phyloP scores from a whole-genome alignment of 768 basidiomycete genomes.

The Cyclocybe cylindracea region DNA sequence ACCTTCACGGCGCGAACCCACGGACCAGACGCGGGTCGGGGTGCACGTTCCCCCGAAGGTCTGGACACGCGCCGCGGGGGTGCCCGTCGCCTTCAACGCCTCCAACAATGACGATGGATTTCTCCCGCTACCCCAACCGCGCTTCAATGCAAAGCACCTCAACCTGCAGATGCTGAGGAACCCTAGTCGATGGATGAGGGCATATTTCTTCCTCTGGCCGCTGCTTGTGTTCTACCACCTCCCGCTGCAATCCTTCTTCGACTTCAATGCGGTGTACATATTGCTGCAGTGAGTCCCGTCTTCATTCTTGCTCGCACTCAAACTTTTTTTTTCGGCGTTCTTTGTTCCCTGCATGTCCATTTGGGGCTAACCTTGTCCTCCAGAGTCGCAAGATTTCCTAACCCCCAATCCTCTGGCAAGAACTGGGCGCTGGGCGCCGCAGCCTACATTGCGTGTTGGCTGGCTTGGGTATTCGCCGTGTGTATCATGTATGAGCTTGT shows the following conservation, averaged over 20 bases:
- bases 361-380: not conserved
- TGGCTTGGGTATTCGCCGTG: slow-evolving; percentile 70
- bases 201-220: slow-evolving; percentile 74
- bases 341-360: slow-evolving; percentile 4
- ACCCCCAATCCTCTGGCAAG: slow-evolving; percentile 66
- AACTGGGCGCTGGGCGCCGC: slow-evolving; percentile 84
- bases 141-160: slow-evolving; percentile 68
- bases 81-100: slow-evolving; percentile 15
- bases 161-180: slow-evolving; percentile 67
- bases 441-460: slow-evolving; percentile 84
- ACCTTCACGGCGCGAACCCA: slow-evolving; percentile 40
- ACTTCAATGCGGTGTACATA: slow-evolving; percentile 87
- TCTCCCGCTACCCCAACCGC: slow-evolving; percentile 48
- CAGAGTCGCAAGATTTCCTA: slow-evolving; percentile 77
- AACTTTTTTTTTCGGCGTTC: slow-evolving; percentile 5
- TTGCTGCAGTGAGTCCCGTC: slow-evolving; percentile 69
- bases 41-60: slow-evolving; percentile 25
- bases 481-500: slow-evolving; percentile 77
- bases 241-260: slow-evolving; percentile 80
- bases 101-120: slow-evolving; percentile 12
- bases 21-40: slow-evolving; percentile 48
- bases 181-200: slow-evolving; percentile 52
- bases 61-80: slow-evolving; percentile 15
- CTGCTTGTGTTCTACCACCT: slow-evolving; percentile 71
- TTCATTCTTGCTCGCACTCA: slow-evolving; percentile 10